phyloP scores from a whole-genome alignment of 805 yeast species.

The Hanseniaspora hatyaiensis region DNA sequence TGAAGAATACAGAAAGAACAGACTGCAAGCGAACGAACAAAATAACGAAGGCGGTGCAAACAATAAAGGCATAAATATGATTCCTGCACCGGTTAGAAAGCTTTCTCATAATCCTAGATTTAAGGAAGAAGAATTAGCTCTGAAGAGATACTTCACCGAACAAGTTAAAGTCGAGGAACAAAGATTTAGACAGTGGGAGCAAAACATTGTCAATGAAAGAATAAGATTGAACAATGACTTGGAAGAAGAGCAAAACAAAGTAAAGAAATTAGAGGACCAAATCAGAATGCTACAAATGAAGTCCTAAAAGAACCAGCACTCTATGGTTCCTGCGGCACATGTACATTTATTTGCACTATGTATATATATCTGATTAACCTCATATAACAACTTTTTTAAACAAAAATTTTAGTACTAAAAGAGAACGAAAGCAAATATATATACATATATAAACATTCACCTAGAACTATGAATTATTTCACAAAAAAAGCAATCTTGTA shows the following conservation, averaged over 20 bases:
- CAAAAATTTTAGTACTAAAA: no score
- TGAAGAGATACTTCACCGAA: conserved; percentile 89
- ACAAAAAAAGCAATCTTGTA: no score
- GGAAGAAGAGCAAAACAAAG: conserved; percentile 72
- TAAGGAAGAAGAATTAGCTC: conserved; percentile 89
- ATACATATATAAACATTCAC: no score
- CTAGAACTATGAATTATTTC: no score
- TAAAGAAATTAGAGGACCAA: conserved; percentile 63
- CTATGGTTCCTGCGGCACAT: no score
- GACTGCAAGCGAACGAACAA: conserved; percentile 43
- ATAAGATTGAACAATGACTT: conserved; percentile 86
- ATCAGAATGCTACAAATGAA: conserved; percentile 50
- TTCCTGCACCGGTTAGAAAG: conserved; percentile 38
- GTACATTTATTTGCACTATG: conserved; percentile 18
- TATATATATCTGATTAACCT: neutral
- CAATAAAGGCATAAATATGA: conserved; percentile 24
- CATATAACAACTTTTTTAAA: no score
- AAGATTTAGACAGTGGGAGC: conserved; percentile 97
- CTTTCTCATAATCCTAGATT: conserved; percentile 75
- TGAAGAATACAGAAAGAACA: conserved; percentile 63
- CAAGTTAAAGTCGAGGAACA: conserved; percentile 95
- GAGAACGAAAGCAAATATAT: no score
- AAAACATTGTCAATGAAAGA: conserved; percentile 88
- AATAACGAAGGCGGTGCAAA: conserved; percentile 27
- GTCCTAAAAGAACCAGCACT: conserved; percentile 35